phyloP scores from a whole-genome alignment of 768 basidiomycete genomes.

The Termitomyces sp. region DNA sequence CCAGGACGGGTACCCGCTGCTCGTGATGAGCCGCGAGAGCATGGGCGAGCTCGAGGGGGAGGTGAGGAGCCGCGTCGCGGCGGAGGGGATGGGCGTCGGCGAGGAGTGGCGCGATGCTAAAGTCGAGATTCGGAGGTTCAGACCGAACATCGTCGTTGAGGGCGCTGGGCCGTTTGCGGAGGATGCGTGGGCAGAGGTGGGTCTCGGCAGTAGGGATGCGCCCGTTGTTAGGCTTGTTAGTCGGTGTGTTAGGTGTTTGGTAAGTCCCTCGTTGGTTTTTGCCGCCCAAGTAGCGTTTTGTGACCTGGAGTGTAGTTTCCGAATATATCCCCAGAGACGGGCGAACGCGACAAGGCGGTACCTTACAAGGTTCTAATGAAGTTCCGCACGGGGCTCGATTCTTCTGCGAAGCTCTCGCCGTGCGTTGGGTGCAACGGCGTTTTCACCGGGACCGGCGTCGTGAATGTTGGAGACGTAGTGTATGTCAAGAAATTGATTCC shows the following conservation, averaged over 20 bases:
- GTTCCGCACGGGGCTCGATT: slow-evolving; percentile 59
- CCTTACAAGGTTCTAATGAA: slow-evolving; percentile 74
- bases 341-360: slow-evolving; percentile 62
- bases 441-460: slow-evolving; percentile 39
- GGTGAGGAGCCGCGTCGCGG: slow-evolving; percentile 36
- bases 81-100: slow-evolving; percentile 4
- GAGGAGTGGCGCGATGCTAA: slow-evolving; percentile 11
- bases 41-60: slow-evolving; percentile 44
- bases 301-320: slow-evolving; percentile 44
- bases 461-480: slow-evolving; percentile 59
- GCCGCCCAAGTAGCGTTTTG: background rate
- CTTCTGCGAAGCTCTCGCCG: slow-evolving; percentile 38
- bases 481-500: slow-evolving; percentile 36
- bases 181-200: slow-evolving; percentile 61
- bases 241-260: slow-evolving; percentile 68
- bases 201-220: slow-evolving; percentile 37
- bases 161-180: slow-evolving; percentile 70
- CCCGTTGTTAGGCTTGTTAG: slow-evolving; percentile 53
- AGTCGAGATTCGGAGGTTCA: slow-evolving; percentile 32
- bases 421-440: slow-evolving; percentile 69
- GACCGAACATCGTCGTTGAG: slow-evolving; percentile 68
- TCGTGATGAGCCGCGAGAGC: slow-evolving; percentile 65
- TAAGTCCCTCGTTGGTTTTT: slow-evolving; percentile 23
- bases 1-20: slow-evolving; percentile 69
- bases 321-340: slow-evolving; percentile 62